phyloP scores from a whole-genome alignment of 495 filamentous ascomycete species.

The Cairneyella variabilis region DNA sequence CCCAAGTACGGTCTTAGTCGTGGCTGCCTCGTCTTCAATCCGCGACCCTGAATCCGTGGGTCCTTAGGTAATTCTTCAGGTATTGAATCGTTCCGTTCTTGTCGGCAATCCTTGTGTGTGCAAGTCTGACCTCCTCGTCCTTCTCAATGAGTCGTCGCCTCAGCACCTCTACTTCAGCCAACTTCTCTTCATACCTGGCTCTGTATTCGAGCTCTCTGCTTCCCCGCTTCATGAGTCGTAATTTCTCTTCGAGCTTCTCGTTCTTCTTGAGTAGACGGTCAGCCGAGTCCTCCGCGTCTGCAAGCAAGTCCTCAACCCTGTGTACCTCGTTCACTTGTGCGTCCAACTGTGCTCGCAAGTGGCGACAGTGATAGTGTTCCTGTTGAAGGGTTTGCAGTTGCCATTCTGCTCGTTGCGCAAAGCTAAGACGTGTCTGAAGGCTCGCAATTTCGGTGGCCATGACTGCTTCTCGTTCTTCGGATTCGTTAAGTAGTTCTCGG shows the following conservation, averaged over 20 bases:
- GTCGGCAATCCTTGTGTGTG: slow-evolving; percentile 49
- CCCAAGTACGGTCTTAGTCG: too few species aligned
- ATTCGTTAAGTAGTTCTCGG: slow-evolving; percentile 21
- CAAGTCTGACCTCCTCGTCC: slow-evolving; percentile 55
- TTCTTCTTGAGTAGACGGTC: slow-evolving; percentile 52
- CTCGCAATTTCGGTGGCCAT: slow-evolving; percentile 7
- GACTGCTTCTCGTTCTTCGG: slow-evolving; percentile 19
- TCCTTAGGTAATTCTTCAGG: slow-evolving; percentile 12
- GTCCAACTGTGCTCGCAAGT: slow-evolving; percentile 10
- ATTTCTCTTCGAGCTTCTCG: slow-evolving; percentile 52
- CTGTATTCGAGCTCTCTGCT: slow-evolving; percentile 35
- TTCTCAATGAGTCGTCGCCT: slow-evolving; percentile 44
- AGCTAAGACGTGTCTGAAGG: slow-evolving; percentile 20
- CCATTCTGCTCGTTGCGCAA: slow-evolving; percentile 18
- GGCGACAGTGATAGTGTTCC: slow-evolving; percentile 15
- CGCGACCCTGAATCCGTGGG: slow-evolving; percentile 11
- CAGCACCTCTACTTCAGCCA: slow-evolving; percentile 55
- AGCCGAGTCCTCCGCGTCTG: slow-evolving; percentile 53
- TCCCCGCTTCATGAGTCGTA: slow-evolving; percentile 40
- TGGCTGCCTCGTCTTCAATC: slow-evolving; percentile 6
- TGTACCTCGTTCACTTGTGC: slow-evolving; percentile 8
- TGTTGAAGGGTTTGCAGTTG: slow-evolving; percentile 6
- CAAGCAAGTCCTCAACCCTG: slow-evolving; percentile 41
- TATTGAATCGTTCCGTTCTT: slow-evolving; percentile 39
- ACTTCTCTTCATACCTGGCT: slow-evolving; percentile 47